These are phyloP conservation scores for Capsaspora owczarzaki DNA, from an alignment of 78 protist species.

Conservation along the genomic window DNA sequence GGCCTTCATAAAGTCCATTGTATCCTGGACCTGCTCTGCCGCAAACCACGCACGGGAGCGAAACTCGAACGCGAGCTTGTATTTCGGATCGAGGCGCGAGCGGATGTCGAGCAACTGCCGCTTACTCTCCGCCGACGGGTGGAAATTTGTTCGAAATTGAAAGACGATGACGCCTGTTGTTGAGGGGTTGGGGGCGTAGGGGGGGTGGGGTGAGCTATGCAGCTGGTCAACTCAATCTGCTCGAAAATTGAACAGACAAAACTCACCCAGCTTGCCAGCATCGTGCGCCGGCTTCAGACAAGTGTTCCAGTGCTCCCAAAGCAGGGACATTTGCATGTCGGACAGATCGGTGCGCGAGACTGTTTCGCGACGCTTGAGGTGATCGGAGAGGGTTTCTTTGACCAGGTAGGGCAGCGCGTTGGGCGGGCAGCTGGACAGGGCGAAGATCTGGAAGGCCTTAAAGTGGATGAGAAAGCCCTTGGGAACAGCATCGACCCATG, in stretches of 20 bases:
- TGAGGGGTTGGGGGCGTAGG: neutral
- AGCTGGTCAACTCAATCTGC: too few relatives aligned
- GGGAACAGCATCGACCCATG: neutral
- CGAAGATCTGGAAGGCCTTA: too few relatives aligned
- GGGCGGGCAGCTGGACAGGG: too few relatives aligned
- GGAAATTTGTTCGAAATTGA: neutral
- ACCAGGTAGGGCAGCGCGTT: too few relatives aligned
- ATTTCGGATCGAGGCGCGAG: neutral
- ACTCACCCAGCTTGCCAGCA: neutral
- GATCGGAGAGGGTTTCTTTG: neutral
- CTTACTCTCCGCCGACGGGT: neutral
- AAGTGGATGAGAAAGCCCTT: neutral
- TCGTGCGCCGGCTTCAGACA: neutral
- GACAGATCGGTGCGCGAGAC: neutral
- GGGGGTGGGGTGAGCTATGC: neutral
- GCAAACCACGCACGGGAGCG: neutral
- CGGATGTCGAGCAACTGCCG: neutral
- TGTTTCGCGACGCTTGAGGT: neutral
- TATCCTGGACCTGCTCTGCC: neutral
- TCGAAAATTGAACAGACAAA: too few relatives aligned
- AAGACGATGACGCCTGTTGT: neutral
- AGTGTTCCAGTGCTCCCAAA: neutral
- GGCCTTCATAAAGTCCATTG: neutral
- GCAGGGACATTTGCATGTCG: neutral
- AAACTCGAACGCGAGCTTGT: neutral